These are phyloP conservation scores for Curvularia verruculosa DNA, from an alignment of 2,329 filamentous ascomycete species.

Conservation along the genomic window DNA sequence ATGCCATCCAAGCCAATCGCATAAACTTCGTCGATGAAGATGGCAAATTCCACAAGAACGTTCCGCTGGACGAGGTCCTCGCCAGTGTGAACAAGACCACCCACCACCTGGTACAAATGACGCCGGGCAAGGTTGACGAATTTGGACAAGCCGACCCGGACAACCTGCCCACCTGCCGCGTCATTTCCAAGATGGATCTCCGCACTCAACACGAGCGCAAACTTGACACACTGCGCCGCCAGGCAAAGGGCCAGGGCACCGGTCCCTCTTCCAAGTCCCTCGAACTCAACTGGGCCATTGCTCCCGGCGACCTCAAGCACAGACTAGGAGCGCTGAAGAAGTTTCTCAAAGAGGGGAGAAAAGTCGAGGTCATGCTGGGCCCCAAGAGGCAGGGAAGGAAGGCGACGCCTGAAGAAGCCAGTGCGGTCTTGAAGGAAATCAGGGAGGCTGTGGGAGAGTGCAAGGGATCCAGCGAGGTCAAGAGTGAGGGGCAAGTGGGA, in stretches of 20 bases:
- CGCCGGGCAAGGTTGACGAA: conserved; percentile 32
- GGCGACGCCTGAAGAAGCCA: conserved; percentile 64
- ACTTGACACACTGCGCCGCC: conserved; percentile 51
- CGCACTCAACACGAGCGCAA: conserved; percentile 55
- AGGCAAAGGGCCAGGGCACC: conserved; percentile 39
- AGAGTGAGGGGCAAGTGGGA: conserved; percentile 37
- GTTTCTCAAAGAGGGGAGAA: conserved; percentile 76
- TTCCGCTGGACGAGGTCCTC: conserved; percentile 49
- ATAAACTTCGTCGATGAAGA: conserved; percentile 54
- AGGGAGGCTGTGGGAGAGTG: conserved; percentile 52
- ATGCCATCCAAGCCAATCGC: conserved; percentile 54
- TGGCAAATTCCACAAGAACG: conserved; percentile 45
- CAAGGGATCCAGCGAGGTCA: conserved; percentile 36
- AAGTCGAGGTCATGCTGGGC: conserved; percentile 74
- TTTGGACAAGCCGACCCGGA: conserved; percentile 50
- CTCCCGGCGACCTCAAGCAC: conserved; percentile 73
- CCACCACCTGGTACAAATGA: conserved; percentile 60
- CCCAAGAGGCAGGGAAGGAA: conserved; percentile 68
- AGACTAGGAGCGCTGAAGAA: conserved; percentile 57
- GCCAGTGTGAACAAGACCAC: conserved; percentile 55
- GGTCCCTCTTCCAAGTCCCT: conserved; percentile 67
- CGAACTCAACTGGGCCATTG: conserved; percentile 91
- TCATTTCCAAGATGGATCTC: conserved; percentile 65
- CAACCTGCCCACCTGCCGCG: conserved; percentile 68
- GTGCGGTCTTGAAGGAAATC: conserved; percentile 62